Conservation (phyloP, 176 grass and related monocot species). For the Rhynchospora tenuis region DNA sequence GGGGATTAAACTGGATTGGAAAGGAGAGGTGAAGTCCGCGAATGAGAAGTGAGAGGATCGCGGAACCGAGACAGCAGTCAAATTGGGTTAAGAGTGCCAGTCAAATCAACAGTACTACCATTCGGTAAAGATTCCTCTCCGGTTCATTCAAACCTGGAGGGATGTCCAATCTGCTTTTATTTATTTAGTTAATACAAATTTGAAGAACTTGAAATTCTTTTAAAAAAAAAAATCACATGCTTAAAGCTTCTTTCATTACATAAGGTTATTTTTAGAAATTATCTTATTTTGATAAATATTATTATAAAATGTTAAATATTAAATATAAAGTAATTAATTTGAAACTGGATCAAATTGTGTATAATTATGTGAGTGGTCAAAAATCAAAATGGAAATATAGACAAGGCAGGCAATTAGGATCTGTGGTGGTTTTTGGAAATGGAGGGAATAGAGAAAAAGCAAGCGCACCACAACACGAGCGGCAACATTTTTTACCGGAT, state of each 20-base stretch:
- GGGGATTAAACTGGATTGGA: not conserved
- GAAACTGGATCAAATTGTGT: too few species aligned
- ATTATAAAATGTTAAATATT: too few species aligned
- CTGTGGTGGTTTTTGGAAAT: not conserved
- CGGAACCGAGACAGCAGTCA: constrained; percentile 23
- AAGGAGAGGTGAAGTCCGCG: constrained; percentile 32
- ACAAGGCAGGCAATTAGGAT: not conserved
- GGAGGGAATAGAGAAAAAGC: not conserved
- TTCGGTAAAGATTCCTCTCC: not conserved
- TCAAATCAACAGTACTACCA: constrained; percentile 12
- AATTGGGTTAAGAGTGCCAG: constrained; percentile 25
- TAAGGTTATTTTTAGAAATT: too few species aligned
- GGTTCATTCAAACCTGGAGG: not conserved
- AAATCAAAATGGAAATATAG: too few species aligned
- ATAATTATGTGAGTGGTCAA: too few species aligned
- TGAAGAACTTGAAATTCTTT: too few species aligned
- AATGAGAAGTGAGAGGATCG: not conserved
- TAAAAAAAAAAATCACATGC: too few species aligned
- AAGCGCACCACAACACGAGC: constrained; percentile 8
- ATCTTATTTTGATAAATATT: too few species aligned
- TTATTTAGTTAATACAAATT: too few species aligned
- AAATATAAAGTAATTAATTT: too few species aligned
- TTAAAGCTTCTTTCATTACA: too few species aligned
- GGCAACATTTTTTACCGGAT: not conserved
- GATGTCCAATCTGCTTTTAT: too few species aligned